These are phyloP conservation scores for Phylloporus arenicola DNA, from an alignment of 768 basidiomycete genomes.

Conservation along the genomic window DNA sequence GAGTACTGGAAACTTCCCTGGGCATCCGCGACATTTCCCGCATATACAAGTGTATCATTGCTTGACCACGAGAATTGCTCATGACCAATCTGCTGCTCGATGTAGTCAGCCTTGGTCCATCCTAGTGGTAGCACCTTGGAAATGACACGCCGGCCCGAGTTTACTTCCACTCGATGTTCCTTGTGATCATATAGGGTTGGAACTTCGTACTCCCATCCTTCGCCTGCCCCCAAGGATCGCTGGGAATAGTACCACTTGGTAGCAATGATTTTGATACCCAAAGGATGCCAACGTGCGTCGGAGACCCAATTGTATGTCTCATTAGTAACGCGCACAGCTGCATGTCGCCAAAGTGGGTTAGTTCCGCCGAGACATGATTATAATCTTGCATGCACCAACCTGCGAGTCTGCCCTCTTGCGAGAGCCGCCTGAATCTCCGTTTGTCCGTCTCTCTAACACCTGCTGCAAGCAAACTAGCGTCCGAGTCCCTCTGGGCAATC, in stretches of 20 bases:
- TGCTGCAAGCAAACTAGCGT: slow-evolving; percentile 42
- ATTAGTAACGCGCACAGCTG: slow-evolving; percentile 54
- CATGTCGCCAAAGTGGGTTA: slow-evolving; percentile 4
- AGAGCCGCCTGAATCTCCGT: slow-evolving; percentile 44
- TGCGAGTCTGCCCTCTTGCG: slow-evolving; percentile 55
- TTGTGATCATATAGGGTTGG: slow-evolving; percentile 26
- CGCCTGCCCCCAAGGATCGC: slow-evolving; percentile 64
- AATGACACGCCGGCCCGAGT: slow-evolving; percentile 49
- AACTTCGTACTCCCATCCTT: slow-evolving; percentile 64
- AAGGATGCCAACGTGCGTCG: slow-evolving; percentile 68
- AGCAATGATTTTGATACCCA: slow-evolving; percentile 56
- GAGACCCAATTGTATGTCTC: slow-evolving; percentile 70
- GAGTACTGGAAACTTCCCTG: slow-evolving; percentile 49
- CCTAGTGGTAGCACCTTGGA: slow-evolving; percentile 54
- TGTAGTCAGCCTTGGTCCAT: slow-evolving; percentile 56
- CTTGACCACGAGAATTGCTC: slow-evolving; percentile 65
- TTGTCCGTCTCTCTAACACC: slow-evolving; percentile 49
- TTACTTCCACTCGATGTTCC: slow-evolving; percentile 27
- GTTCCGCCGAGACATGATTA: background rate
- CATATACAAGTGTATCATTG: slow-evolving; percentile 54
- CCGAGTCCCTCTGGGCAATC: slow-evolving; percentile 33
- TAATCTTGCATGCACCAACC: slow-evolving; percentile 15
- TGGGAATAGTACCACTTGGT: slow-evolving; percentile 72
- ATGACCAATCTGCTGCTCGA: slow-evolving; percentile 66
- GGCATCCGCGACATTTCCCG: slow-evolving; percentile 56